Conservation (phyloP, 2,329 filamentous ascomycete genomes). For the Aspergillus tubingensis region DNA sequence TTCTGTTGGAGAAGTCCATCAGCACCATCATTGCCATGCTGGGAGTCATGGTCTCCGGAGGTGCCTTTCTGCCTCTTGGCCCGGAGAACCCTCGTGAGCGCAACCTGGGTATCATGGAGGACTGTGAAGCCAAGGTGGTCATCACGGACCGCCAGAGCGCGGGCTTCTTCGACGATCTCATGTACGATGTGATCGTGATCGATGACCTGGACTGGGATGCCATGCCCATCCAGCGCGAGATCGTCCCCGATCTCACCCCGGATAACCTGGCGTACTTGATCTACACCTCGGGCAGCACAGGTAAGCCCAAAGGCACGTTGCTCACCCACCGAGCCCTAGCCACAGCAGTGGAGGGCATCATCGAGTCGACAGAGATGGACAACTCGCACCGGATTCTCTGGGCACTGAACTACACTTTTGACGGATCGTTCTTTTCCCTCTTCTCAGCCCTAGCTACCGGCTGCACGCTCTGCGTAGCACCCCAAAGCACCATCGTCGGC, state of each 20-base stretch:
- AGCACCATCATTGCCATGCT: constrained; percentile 6
- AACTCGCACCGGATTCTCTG: constrained; percentile 22
- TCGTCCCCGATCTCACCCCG: neutral
- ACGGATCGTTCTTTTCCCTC: constrained; percentile 37
- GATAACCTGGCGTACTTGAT: constrained; percentile 9
- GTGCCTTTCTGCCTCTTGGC: constrained; percentile 3
- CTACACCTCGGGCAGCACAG: constrained; percentile 16
- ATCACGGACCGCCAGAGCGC: neutral
- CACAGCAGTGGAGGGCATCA: neutral
- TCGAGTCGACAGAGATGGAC: neutral
- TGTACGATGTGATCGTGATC: neutral
- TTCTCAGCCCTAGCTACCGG: constrained; percentile 34
- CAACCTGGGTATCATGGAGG: constrained; percentile 3
- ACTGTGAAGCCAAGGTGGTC: constrained; percentile 4
- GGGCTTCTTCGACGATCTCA: neutral
- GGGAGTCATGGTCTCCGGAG: neutral
- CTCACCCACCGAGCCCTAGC: constrained; percentile 9
- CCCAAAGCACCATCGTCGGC: constrained; percentile 5
- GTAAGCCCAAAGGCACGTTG: constrained; percentile 15
- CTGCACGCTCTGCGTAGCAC: constrained; percentile 40
- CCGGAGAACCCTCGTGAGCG: constrained; percentile 10
- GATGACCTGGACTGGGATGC: neutral
- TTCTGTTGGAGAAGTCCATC: constrained; percentile 8
- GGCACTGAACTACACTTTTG: constrained; percentile 43
- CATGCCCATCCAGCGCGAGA: neutral